Evolutionary conservation across 257 asterid genomes (phyloP).

Genomic region (Galeopsis tetrahit): DNA sequence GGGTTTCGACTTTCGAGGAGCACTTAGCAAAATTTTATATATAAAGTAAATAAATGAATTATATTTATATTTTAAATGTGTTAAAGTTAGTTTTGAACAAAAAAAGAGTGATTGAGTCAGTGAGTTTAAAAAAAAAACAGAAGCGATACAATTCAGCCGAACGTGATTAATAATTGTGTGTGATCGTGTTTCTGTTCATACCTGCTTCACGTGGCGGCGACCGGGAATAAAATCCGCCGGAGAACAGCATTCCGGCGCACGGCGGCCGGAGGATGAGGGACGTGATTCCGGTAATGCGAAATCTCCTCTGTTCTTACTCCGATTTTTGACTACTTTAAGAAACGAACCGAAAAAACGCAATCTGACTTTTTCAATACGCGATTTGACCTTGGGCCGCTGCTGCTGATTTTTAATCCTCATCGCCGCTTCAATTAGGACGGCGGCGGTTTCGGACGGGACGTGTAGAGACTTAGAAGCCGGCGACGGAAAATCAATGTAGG

Average conservation of each 20-base stretch:
- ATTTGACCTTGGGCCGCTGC: constrained; percentile 38
- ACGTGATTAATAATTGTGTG: too few species aligned
- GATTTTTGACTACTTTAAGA: constrained; percentile 57
- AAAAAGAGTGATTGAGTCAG: too few species aligned
- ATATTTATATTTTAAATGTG: too few species aligned
- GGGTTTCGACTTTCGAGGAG: too few species aligned
- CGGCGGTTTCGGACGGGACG: constrained; percentile 59
- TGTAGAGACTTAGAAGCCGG: constrained; percentile 43
- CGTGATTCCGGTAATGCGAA: constrained; percentile 39
- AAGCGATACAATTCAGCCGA: too few species aligned
- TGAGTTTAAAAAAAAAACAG: too few species aligned
- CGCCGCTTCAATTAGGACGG: constrained; percentile 72
- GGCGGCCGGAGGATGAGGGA: constrained; percentile 51
- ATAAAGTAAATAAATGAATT: too few species aligned
- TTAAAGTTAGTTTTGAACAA: too few species aligned
- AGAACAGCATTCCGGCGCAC: constrained; percentile 60
- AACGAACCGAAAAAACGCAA: constrained; percentile 63
- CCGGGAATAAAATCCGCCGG: constrained; percentile 64
- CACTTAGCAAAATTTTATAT: too few species aligned
- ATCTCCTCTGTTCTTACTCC: constrained; percentile 38
- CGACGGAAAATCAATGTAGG: constrained; percentile 24
- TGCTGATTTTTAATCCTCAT: constrained; percentile 68
- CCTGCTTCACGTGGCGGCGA: constrained; percentile 49
- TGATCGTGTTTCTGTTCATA: constrained; percentile 9
- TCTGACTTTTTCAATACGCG: constrained; percentile 42